Percentiles rank a stretch among this genome's conserved stretches.
Conservation (phyloP, 2,329 filamentous ascomycete genomes). For the Paecilomyces fulvus region DNA sequence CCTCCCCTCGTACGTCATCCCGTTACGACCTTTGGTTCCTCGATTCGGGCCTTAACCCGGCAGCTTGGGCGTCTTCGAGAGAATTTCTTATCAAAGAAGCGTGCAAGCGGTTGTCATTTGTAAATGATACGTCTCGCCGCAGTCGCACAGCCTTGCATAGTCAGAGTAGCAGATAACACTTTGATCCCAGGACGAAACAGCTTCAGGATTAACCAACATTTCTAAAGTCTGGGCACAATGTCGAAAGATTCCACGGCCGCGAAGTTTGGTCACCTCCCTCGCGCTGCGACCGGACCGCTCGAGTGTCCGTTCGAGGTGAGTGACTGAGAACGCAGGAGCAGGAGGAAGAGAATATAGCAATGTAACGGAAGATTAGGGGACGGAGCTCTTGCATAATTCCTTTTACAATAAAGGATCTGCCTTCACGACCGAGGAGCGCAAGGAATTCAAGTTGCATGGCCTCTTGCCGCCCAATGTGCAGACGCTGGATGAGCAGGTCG, state of each 20-base stretch:
- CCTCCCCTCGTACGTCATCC: not conserved
- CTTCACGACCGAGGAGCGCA: slow-evolving; percentile 61
- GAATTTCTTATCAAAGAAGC: not conserved
- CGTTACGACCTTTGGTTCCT: not conserved
- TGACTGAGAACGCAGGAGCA: not conserved
- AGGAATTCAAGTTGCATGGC: slow-evolving; percentile 61
- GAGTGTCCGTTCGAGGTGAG: slow-evolving; percentile 22
- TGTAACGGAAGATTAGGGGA: slow-evolving; percentile 27
- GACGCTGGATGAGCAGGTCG: slow-evolving; percentile 65
- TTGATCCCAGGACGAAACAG: not conserved
- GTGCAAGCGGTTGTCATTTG: not conserved
- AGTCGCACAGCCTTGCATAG: not conserved
- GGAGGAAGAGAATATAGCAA: not conserved
- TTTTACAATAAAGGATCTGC: slow-evolving; percentile 80
- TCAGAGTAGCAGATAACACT: not conserved
- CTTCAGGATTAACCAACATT: not conserved
- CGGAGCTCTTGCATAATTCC: slow-evolving; percentile 53
- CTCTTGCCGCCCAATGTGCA: slow-evolving; percentile 65
- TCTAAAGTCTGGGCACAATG: not conserved
- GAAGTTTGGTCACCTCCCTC: slow-evolving; percentile 23
- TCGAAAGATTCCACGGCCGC: slow-evolving; percentile 4
- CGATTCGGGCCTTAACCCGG: not conserved
- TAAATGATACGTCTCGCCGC: not conserved
- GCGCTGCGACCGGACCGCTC: slow-evolving; percentile 19
- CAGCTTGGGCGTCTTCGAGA: not conserved